Conservation (phyloP, 495 filamentous ascomycete genomes). For the Lasiosphaeria ovina region DNA sequence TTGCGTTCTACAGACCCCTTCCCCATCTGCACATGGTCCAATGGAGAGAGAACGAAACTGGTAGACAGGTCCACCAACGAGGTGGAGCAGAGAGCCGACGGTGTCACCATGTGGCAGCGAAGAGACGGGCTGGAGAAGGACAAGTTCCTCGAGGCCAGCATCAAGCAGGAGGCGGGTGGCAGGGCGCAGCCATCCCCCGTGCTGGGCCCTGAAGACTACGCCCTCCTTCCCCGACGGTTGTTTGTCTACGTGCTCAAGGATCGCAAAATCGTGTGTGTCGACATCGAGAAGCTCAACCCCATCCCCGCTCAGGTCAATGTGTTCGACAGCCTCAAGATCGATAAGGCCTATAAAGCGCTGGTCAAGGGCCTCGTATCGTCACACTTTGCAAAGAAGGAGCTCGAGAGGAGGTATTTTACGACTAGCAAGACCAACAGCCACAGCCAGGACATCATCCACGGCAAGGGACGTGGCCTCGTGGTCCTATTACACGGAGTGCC, state of each 20-base stretch:
- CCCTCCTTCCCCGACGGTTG: constrained; percentile 37
- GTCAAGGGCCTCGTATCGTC: constrained; percentile 51
- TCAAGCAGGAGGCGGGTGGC: not conserved
- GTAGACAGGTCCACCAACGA: constrained; percentile 20
- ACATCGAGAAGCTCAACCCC: constrained; percentile 35
- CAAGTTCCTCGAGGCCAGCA: constrained; percentile 11
- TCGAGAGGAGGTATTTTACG: constrained; percentile 32
- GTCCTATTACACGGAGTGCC: constrained; percentile 53
- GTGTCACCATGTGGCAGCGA: constrained; percentile 19
- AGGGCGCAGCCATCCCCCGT: constrained; percentile 18
- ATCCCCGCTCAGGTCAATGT: constrained; percentile 32
- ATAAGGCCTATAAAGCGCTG: constrained; percentile 50
- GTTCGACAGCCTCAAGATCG: constrained; percentile 57
- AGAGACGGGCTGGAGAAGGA: constrained; percentile 26
- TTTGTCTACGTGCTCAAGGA: constrained; percentile 40
- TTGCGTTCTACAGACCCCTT: not conserved
- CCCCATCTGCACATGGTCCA: not conserved
- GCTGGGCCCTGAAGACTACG: constrained; percentile 28
- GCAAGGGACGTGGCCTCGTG: constrained; percentile 57
- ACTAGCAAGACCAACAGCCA: constrained; percentile 12
- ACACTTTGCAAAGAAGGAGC: constrained; percentile 38
- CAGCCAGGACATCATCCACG: constrained; percentile 61
- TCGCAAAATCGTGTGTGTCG: constrained; percentile 34
- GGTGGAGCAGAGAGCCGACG: constrained; percentile 28
- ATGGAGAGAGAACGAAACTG: constrained; percentile 12